These are phyloP conservation scores for Colletotrichum somersetense DNA, from an alignment of 2,329 filamentous ascomycete species.

Conservation along the genomic window DNA sequence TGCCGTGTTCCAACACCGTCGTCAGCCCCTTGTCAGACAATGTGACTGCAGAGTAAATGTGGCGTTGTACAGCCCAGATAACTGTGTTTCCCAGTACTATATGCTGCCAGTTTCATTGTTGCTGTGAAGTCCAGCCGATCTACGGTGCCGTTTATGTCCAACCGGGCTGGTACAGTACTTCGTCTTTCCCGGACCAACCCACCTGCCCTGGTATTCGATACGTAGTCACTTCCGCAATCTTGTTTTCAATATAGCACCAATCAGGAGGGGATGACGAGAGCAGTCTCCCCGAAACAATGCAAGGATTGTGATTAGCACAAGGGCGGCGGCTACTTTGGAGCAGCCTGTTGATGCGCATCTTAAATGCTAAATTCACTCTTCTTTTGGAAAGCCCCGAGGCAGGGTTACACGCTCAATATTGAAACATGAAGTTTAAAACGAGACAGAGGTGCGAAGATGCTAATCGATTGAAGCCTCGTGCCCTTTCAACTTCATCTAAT, in stretches of 20 bases:
- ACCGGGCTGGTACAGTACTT: neutral
- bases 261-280: neutral
- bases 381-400: neutral
- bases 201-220: neutral
- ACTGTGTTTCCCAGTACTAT: no score
- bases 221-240: neutral
- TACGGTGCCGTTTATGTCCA: neutral
- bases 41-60: neutral
- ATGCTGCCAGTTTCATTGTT: no score
- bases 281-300: accelerated
- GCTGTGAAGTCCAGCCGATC: neutral
- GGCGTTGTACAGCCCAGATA: neutral
- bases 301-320: neutral
- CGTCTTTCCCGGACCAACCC: neutral
- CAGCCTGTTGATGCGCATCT: neutral
- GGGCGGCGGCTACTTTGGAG: neutral
- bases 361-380: neutral
- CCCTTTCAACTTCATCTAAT: neutral
- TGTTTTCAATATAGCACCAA: no score
- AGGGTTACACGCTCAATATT: neutral
- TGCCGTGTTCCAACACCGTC: no score
- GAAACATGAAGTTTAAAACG: neutral
- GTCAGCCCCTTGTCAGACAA: neutral
- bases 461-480: neutral
- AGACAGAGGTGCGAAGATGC: neutral